phyloP scores from a whole-genome alignment of 2,329 filamentous ascomycete species.

The Colletotrichum sp. region DNA sequence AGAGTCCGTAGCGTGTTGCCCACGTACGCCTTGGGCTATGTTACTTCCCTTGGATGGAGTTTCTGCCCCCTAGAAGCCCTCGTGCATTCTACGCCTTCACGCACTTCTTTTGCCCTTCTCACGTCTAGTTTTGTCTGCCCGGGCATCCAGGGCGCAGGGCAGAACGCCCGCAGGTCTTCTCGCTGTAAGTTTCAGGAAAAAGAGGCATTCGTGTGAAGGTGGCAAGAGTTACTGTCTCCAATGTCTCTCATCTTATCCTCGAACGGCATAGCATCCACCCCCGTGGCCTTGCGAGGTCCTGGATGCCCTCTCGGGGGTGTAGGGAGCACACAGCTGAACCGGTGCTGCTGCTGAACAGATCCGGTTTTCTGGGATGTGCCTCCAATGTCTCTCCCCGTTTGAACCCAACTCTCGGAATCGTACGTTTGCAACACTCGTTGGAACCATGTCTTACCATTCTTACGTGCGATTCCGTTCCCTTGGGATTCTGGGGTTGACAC shows the following conservation, averaged over 20 bases:
- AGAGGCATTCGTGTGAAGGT: neutral
- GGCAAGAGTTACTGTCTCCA: neutral
- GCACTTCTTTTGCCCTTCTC: neutral
- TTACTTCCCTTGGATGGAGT: neutral
- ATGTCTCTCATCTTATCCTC: slow-evolving; percentile 2
- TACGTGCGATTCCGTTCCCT: neutral
- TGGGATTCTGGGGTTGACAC: neutral
- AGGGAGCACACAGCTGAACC: neutral
- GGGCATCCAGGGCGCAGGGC: neutral
- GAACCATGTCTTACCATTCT: neutral
- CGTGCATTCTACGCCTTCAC: neutral
- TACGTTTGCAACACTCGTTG: neutral
- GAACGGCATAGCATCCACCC: neutral
- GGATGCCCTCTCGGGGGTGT: neutral
- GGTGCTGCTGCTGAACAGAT: neutral
- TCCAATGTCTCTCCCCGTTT: slow-evolving; percentile 1
- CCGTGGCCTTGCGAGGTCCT: neutral
- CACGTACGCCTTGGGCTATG: neutral
- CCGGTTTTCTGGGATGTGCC: neutral
- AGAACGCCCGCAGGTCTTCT: neutral
- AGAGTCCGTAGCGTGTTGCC: neutral
- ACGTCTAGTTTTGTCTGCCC: neutral
- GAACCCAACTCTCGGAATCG: neutral
- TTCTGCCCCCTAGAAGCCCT: neutral
- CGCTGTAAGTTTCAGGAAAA: neutral